Percentiles rank a stretch among this genome's conserved stretches.
These are phyloP conservation scores for Verticillium zaregamsianum DNA, from an alignment of 2,329 filamentous ascomycete species.

Conservation along the genomic window DNA sequence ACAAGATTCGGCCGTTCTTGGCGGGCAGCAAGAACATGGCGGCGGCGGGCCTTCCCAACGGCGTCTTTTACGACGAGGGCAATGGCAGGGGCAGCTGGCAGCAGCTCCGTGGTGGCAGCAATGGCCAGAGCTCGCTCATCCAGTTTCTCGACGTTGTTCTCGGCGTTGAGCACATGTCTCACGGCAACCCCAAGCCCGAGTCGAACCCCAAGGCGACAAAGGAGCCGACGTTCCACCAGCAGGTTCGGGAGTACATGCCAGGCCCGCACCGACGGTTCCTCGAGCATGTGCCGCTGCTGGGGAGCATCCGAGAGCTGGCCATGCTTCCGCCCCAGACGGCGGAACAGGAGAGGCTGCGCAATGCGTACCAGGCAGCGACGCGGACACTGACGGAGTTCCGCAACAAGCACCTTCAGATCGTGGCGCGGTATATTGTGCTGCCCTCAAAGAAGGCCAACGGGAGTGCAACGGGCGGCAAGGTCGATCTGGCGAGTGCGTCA, in stretches of 20 bases:
- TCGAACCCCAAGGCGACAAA: slow-evolving; percentile 12
- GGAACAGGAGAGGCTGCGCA: slow-evolving; percentile 39
- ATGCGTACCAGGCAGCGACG: slow-evolving; percentile 66
- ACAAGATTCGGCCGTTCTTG: slow-evolving; percentile 81
- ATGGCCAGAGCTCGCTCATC: slow-evolving; percentile 87
- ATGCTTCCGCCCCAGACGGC: slow-evolving; percentile 45
- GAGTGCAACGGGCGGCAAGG: slow-evolving; percentile 20
- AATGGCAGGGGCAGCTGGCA: slow-evolving; percentile 63
- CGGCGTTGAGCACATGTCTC: slow-evolving; percentile 67
- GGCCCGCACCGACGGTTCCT: slow-evolving; percentile 78
- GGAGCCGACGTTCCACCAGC: slow-evolving; percentile 42
- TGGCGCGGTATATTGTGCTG: slow-evolving; percentile 84
- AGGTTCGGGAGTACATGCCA: slow-evolving; percentile 90
- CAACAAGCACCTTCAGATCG: slow-evolving; percentile 85
- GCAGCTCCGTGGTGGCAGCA: slow-evolving; percentile 84
- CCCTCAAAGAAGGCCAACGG: slow-evolving; percentile 51
- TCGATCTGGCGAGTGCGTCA: slow-evolving; percentile 40
- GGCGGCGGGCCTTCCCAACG: slow-evolving; percentile 74
- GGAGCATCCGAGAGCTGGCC: slow-evolving; percentile 72
- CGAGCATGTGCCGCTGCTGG: slow-evolving; percentile 60
- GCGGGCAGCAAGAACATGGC: slow-evolving; percentile 93
- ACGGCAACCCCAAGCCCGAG: slow-evolving; percentile 26
- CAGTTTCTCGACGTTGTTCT: slow-evolving; percentile 90
- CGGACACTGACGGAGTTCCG: slow-evolving; percentile 72
- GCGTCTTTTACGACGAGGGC: slow-evolving; percentile 79